Conservation (phyloP, 2,329 filamentous ascomycete genomes). For the Paracoccidioides brasiliensis region DNA sequence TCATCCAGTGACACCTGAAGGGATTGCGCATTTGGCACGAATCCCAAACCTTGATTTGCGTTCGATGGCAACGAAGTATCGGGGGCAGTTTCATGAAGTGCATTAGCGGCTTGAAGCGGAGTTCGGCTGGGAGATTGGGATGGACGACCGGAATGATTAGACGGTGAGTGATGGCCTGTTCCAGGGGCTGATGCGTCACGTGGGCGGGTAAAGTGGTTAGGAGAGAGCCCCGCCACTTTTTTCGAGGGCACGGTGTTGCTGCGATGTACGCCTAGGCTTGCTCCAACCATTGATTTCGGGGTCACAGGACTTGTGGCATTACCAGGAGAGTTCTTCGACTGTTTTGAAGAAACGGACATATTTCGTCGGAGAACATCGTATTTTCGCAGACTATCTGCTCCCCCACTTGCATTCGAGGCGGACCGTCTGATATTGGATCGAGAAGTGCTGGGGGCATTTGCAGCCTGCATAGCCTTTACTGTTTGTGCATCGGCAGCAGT, state of each 20-base stretch:
- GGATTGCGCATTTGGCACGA: background rate
- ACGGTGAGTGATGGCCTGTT: conserved; percentile 21
- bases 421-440: conserved; percentile 53
- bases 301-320: conserved; percentile 54
- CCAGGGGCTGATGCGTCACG: conserved; percentile 30
- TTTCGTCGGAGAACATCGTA: conserved; percentile 66
- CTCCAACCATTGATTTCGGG: conserved; percentile 42
- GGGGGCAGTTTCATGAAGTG: conserved; percentile 5
- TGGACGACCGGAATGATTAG: conserved; percentile 14
- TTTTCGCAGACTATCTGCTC: conserved; percentile 72
- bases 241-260: conserved; percentile 94
- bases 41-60: background rate
- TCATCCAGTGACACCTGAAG: conserved; percentile 2
- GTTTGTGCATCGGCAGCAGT: conserved; percentile 88
- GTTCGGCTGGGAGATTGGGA: conserved; percentile 21
- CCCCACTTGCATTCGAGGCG: conserved; percentile 76
- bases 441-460: conserved; percentile 34
- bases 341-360: conserved; percentile 81
- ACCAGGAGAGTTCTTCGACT: conserved; percentile 58
- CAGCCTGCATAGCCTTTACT: conserved; percentile 56
- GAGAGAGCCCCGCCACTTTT: conserved; percentile 36
- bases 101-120: conserved; percentile 14
- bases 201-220: conserved; percentile 5
- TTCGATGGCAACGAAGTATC: conserved; percentile 5
- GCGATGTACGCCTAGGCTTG: conserved; percentile 44